Conservation (phyloP, 2,329 filamentous ascomycete genomes). For the Fusarium pseudocircinatum region DNA sequence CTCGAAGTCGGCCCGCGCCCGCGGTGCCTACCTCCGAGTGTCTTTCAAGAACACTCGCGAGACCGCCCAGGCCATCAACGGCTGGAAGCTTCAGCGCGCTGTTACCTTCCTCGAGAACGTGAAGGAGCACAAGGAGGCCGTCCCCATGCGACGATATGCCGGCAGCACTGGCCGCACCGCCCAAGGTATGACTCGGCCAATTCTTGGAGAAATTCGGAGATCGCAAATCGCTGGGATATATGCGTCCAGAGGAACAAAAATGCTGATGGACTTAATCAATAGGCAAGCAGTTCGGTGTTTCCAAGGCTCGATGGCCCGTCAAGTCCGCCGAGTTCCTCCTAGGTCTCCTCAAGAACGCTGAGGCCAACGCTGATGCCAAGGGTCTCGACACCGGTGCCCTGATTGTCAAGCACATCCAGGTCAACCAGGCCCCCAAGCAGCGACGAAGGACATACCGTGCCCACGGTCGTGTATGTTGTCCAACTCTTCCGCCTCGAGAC, state of each 20-base stretch:
- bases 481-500: not conserved
- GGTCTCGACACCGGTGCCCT: slow-evolving; percentile 97
- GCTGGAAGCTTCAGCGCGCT: slow-evolving; percentile 96
- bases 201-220: slow-evolving; percentile 1
- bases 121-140: slow-evolving; percentile 94
- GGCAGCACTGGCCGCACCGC: slow-evolving; percentile 94
- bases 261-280: slow-evolving; percentile 45
- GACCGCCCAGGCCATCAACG: slow-evolving; percentile 99
- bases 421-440: slow-evolving; percentile 99
- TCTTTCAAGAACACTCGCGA: slow-evolving; percentile 99
- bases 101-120: slow-evolving; percentile 98
- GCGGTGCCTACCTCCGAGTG: slow-evolving; percentile 98
- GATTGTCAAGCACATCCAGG: slow-evolving; percentile 99
- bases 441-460: slow-evolving; percentile 99
- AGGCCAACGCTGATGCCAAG: slow-evolving; percentile 97
- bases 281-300: slow-evolving; percentile 99
- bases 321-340: slow-evolving; percentile 99
- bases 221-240: slow-evolving; percentile 4
- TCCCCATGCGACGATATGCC: slow-evolving; percentile 98
- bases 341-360: slow-evolving; percentile 96
- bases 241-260: slow-evolving; percentile 6
- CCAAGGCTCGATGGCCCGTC: slow-evolving; percentile 97
- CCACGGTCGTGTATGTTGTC: slow-evolving; percentile 92
- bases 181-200: slow-evolving; percentile 80
- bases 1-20: slow-evolving; percentile 95